phyloP scores from a whole-genome alignment of 352 stramenopile species.

The Thalassiosira hispida region DNA sequence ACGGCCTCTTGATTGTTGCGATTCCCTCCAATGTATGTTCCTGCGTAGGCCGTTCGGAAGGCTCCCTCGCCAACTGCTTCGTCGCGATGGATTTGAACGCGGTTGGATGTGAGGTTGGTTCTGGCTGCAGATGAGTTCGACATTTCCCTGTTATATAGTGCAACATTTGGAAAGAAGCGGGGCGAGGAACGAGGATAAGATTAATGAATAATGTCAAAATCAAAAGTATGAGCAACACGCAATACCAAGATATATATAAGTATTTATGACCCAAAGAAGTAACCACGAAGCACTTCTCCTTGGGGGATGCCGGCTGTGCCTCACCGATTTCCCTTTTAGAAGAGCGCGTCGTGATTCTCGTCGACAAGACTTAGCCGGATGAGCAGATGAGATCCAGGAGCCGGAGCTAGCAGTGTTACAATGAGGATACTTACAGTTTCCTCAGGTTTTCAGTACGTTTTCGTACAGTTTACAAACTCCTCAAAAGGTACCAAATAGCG shows the following conservation, averaged over 20 bases:
- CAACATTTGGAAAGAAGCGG: neutral
- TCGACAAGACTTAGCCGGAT: no score
- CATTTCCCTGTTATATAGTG: slow-evolving; percentile 20
- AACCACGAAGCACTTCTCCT: neutral
- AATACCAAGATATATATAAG: neutral
- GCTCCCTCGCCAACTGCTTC: slow-evolving; percentile 53
- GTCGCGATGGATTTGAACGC: slow-evolving; percentile 37
- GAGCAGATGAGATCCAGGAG: no score
- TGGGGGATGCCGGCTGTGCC: slow-evolving; percentile 3
- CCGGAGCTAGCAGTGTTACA: no score
- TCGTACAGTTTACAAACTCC: no score
- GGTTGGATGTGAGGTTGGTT: slow-evolving; percentile 72
- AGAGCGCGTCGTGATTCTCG: neutral
- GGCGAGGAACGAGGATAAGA: neutral
- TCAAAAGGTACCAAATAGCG: no score
- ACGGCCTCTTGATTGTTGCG: slow-evolving; percentile 72
- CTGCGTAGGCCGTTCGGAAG: slow-evolving; percentile 61
- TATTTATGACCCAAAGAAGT: neutral
- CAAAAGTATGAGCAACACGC: no score
- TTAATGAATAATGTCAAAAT: neutral
- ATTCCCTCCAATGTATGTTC: slow-evolving; percentile 72
- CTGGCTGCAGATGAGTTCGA: slow-evolving; percentile 59
- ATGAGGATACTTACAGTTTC: no score
- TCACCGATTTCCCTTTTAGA: slow-evolving; percentile 7
- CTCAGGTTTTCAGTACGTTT: no score